A percentile compares a stretch with the other conserved stretches of the same genome.
Conservation (phyloP, 1,284 basidiomycete species). For the Tetrapyrgos nigripes region DNA sequence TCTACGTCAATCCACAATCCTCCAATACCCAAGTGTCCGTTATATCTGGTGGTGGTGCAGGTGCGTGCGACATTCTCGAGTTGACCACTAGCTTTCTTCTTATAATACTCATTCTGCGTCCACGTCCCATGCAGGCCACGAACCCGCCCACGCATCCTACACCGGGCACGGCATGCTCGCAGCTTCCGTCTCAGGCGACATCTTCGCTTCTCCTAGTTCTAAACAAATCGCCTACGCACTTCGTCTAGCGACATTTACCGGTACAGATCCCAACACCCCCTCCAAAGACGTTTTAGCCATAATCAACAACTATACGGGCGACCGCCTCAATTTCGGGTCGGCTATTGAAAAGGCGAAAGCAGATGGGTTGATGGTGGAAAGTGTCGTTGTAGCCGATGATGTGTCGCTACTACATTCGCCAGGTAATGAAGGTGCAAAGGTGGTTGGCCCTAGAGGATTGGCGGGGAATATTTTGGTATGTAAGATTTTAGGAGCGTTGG, state of each 20-base stretch:
- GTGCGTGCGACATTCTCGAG: too few relatives aligned
- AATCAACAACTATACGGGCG: slow-evolving; percentile 60
- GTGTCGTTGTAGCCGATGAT: slow-evolving; percentile 73
- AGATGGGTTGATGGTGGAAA: slow-evolving; percentile 47
- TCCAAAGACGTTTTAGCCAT: slow-evolving; percentile 45
- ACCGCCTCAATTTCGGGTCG: slow-evolving; percentile 75
- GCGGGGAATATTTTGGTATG: slow-evolving; percentile 74
- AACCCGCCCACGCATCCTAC: slow-evolving; percentile 69
- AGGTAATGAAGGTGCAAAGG: slow-evolving; percentile 36
- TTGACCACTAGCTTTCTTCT: too few relatives aligned
- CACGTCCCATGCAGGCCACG: slow-evolving; percentile 68
- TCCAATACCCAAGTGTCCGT: slow-evolving; percentile 51
- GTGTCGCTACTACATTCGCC: slow-evolving; percentile 54
- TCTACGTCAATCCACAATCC: slow-evolving; percentile 42
- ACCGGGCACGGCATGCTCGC: slow-evolving; percentile 66
- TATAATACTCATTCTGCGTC: too few relatives aligned
- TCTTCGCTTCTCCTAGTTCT: slow-evolving; percentile 70
- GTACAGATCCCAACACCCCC: slow-evolving; percentile 13
- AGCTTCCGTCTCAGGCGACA: slow-evolving; percentile 66
- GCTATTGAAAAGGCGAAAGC: slow-evolving; percentile 66
- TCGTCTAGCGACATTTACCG: slow-evolving; percentile 46
- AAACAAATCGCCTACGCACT: slow-evolving; percentile 62
- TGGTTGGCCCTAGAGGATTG: slow-evolving; percentile 61
- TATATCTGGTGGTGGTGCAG: slow-evolving; percentile 68
- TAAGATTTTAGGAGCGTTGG: slow-evolving; percentile 68